Base-by-base conservation (phyloP, 1,139 yeast species). In the Protomyces inouyei region DNA sequence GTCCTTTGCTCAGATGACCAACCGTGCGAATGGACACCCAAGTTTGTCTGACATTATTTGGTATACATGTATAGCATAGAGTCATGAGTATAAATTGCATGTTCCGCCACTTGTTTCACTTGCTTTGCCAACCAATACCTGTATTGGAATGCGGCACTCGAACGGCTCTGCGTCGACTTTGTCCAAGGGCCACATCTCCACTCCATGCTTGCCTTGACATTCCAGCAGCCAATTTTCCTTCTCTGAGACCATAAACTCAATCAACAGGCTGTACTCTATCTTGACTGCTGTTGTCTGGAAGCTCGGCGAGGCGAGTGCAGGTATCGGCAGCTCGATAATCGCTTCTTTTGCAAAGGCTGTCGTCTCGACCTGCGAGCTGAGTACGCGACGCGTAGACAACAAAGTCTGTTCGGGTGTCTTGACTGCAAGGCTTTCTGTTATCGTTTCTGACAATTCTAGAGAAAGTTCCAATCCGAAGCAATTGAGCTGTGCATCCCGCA, bases 71-170 rank as follows among this genome's bases (percentile, higher is more conserved):
- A 38, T 14, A 12, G n/a, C 14, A 35, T 35, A 32, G n/a, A 32
- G 16, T 35, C 55, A 28, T 28, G 32, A 28, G 32, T 21, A 51
- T 12, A 32, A 14, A 18, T 16, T n/a, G 48, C 21, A 18, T 5
- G 23, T 43, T 12, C 48, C 48, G 4, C 25, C 48, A 9, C 48
- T 43, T n/a, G 25, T 12, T 1, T 43, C 48, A 18, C 23, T 16
- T 10, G 48, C 48, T 18, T n/a, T 43, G 23, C 48, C 48, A 10
- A 43, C 25, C 3, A 43, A 21, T 6, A 57, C 36, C 51, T 43
- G 28, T 35, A 57, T 37, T 21, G 61, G 55, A 9, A 57, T 51
- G 23, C 55, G 55, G 25, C 61, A 57, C 32, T 57, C 61, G 28
- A 57, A 57, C 12, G 55, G 35, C 37, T 57, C 55, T 28, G 48